These are phyloP conservation scores for Cicer cuneatum DNA, from an alignment of 306 rosid genomes.

Conservation along the genomic window DNA sequence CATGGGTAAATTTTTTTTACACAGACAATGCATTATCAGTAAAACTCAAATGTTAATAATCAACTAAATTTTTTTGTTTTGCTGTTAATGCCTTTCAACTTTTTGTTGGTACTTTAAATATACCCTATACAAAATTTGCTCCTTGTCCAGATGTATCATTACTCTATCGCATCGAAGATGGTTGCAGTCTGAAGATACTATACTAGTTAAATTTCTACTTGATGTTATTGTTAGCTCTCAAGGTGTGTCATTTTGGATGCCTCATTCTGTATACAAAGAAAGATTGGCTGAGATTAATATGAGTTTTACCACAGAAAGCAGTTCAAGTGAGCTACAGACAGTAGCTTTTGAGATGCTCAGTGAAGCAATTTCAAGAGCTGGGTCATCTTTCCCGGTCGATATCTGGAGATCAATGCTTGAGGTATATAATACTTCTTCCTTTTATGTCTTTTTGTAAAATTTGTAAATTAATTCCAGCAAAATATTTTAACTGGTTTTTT, in stretches of 20 bases:
- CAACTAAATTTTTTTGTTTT: conserved; percentile 20
- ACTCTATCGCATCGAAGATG: conserved; percentile 55
- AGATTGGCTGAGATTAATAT: conserved; percentile 46
- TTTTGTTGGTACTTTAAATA: conserved; percentile 31
- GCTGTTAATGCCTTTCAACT: conserved; percentile 9
- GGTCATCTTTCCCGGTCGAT: conserved; percentile 65
- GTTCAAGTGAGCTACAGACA: conserved; percentile 74
- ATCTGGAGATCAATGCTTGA: conserved; percentile 76
- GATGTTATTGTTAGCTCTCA: conserved; percentile 64
- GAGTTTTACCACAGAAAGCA: conserved; percentile 49
- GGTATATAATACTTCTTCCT: conserved; percentile 49
- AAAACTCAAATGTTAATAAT: conserved; percentile 13
- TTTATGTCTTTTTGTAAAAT: conserved; percentile 4
- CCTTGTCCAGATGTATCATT: conserved; percentile 58
- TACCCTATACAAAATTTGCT: conserved; percentile 39
- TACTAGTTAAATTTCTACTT: conserved; percentile 71
- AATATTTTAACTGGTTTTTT: conserved; percentile 40
- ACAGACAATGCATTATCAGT: neutral
- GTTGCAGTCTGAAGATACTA: conserved; percentile 59
- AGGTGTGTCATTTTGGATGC: conserved; percentile 47
- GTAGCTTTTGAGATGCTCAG: conserved; percentile 71
- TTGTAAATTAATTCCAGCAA: conserved; percentile 22
- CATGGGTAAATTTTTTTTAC: neutral
- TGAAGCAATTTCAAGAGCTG: conserved; percentile 73
- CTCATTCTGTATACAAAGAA: conserved; percentile 48